Conservation (phyloP, 2,329 filamentous ascomycete genomes). For the Ophiosphaerella korrae region DNA sequence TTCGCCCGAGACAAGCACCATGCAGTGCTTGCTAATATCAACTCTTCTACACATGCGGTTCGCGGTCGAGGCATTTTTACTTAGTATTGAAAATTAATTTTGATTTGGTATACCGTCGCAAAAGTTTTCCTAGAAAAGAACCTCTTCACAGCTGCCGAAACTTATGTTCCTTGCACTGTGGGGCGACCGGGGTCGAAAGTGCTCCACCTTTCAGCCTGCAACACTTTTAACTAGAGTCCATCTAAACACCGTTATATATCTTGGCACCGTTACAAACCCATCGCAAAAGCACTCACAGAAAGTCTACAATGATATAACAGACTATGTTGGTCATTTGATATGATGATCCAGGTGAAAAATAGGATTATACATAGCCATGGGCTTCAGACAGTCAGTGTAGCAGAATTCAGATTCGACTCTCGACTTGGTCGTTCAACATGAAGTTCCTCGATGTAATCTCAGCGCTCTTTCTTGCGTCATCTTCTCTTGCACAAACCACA, state of each 20-base stretch:
- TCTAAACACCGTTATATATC: constrained; percentile 7
- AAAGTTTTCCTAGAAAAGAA: too few species aligned
- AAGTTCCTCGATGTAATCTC: constrained; percentile 7
- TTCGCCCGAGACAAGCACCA: too few species aligned
- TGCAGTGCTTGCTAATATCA: too few species aligned
- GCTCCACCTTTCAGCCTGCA: constrained; percentile 19
- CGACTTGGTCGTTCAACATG: constrained; percentile 8
- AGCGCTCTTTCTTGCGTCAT: constrained; percentile 16
- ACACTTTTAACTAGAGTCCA: constrained; percentile 6
- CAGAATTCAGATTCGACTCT: not conserved
- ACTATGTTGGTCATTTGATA: not conserved
- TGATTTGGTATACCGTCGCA: too few species aligned
- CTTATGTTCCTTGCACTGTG: constrained; percentile 1
- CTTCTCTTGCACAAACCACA: constrained; percentile 25
- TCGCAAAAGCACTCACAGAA: not conserved
- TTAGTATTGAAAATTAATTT: too few species aligned
- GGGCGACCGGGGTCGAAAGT: constrained; percentile 13
- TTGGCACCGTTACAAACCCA: constrained; percentile 7
- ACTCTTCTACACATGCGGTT: too few species aligned
- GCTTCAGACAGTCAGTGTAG: not conserved
- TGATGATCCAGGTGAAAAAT: too few species aligned
- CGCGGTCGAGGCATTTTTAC: not conserved
- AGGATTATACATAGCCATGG: too few species aligned
- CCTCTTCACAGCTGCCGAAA: not conserved
- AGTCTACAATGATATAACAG: not conserved